Conservation (phyloP, 208 protist species). For the Acanthamoeba sp. region DNA sequence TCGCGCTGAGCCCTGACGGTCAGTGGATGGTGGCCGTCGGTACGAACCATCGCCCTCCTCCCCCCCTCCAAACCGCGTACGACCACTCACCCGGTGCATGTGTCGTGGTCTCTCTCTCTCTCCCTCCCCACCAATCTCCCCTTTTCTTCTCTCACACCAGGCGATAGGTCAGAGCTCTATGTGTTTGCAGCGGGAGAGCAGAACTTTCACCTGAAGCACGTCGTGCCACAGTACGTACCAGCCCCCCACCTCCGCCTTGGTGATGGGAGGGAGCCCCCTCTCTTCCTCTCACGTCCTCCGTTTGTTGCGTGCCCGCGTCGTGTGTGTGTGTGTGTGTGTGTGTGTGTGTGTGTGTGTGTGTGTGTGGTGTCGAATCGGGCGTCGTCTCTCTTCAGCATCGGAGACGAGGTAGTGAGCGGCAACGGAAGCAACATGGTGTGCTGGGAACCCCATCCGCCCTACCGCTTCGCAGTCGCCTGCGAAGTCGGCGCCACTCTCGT, state of each 20-base stretch:
- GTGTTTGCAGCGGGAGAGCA: background rate
- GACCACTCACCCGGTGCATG: too few species aligned
- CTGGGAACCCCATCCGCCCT: background rate
- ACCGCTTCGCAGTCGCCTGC: background rate
- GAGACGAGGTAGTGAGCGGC: background rate
- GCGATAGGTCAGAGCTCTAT: background rate
- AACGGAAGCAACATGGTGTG: background rate
- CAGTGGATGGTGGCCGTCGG: constrained; percentile 12
- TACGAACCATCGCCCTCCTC: background rate
- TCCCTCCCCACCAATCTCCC: too few species aligned
- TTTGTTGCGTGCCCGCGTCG: background rate
- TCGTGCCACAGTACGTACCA: background rate
- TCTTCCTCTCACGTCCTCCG: background rate
- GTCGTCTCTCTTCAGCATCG: background rate
- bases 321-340: too few species aligned
- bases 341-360: too few species aligned
- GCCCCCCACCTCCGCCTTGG: too few species aligned
- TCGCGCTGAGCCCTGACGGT: background rate
- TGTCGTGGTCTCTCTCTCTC: too few species aligned
- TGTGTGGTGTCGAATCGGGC: too few species aligned
- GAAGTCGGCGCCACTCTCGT: background rate
- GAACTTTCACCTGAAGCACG: background rate
- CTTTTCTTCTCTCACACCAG: background rate
- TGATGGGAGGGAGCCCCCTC: too few species aligned
- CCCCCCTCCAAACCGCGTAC: too few species aligned